Evolutionary conservation across 2,329 filamentous ascomycete genomes (phyloP).

Genomic region (Madurella mycetomatis): DNA sequence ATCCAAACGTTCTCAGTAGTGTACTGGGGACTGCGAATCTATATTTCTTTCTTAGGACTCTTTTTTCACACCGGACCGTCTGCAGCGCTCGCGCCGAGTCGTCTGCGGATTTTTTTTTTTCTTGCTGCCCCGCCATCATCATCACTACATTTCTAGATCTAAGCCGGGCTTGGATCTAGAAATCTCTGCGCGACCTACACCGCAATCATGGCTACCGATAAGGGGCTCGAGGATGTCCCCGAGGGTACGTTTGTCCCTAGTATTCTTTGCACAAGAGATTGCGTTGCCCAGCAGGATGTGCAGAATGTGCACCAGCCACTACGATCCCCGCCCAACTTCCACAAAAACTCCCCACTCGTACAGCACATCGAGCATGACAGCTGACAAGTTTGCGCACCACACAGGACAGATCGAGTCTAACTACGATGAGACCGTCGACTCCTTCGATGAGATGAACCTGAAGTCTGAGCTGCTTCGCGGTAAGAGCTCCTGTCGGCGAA

Average conservation of each 20-base stretch:
- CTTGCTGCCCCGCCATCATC: slow-evolving; percentile 36
- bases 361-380: slow-evolving; percentile 2
- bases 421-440: slow-evolving; percentile 99
- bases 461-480: slow-evolving; percentile 96
- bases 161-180: slow-evolving; percentile 75
- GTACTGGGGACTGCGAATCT: slow-evolving; percentile 47
- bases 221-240: slow-evolving; percentile 97
- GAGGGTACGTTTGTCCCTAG: slow-evolving; percentile 65
- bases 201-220: slow-evolving; percentile 98
- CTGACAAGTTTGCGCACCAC: slow-evolving; percentile 28
- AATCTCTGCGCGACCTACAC: slow-evolving; percentile 48
- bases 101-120: slow-evolving; percentile 34
- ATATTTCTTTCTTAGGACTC: slow-evolving; percentile 41
- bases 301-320: slow-evolving; percentile 4
- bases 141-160: slow-evolving; percentile 57
- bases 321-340: slow-evolving; percentile 7
- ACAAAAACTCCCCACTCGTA: slow-evolving; percentile 5
- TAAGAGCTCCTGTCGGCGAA: slow-evolving; percentile 39
- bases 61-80: slow-evolving; percentile 22
- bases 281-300: slow-evolving; percentile 3
- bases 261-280: neutral
- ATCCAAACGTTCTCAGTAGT: slow-evolving; percentile 37
- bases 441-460: slow-evolving; percentile 96
- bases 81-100: slow-evolving; percentile 31
- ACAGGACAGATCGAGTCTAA: slow-evolving; percentile 99